Conservation (phyloP, 805 yeast genomes). For the Zygosaccharomyces lentus region DNA sequence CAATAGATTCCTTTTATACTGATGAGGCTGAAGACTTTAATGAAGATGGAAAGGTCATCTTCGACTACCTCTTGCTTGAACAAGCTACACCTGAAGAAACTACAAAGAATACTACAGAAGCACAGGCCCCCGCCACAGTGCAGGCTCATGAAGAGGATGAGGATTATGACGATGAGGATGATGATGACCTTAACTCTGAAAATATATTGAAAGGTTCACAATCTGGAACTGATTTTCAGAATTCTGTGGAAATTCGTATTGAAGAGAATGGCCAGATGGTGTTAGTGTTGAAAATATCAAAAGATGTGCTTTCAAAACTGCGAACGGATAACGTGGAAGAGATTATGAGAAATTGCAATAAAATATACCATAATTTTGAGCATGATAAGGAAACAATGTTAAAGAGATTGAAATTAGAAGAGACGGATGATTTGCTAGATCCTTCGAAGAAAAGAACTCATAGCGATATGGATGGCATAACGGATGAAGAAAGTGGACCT, state of each 20-base stretch:
- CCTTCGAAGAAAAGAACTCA: conserved; percentile 25
- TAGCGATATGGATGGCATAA: conserved; percentile 21
- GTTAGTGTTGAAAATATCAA: conserved; percentile 35
- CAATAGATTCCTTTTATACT: conserved; percentile 24
- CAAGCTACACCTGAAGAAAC: conserved; percentile 10
- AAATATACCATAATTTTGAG: conserved; percentile 71
- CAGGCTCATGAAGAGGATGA: conserved; percentile 11
- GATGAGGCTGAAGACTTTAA: conserved; percentile 31
- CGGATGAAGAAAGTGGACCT: conserved; percentile 25
- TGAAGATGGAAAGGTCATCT: conserved; percentile 14
- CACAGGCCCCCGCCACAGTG: not conserved
- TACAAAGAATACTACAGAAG: conserved; percentile 1
- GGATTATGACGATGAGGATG: conserved; percentile 17
- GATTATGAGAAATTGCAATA: conserved; percentile 59
- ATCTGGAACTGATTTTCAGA: not conserved
- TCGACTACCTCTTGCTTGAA: conserved; percentile 17
- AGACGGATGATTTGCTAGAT: conserved; percentile 65
- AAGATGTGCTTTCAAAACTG: conserved; percentile 33
- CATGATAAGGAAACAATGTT: conserved; percentile 69
- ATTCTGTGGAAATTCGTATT: conserved; percentile 7
- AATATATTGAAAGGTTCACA: conserved; percentile 19
- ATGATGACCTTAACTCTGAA: conserved; percentile 15
- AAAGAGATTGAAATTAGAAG: conserved; percentile 72
- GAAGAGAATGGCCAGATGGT: conserved; percentile 26
- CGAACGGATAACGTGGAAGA: conserved; percentile 34